A percentile compares a stretch with the other conserved stretches of the same genome.
These are phyloP conservation scores for Pisolithus orientalis DNA, from an alignment of 768 basidiomycete genomes.

Conservation along the genomic window DNA sequence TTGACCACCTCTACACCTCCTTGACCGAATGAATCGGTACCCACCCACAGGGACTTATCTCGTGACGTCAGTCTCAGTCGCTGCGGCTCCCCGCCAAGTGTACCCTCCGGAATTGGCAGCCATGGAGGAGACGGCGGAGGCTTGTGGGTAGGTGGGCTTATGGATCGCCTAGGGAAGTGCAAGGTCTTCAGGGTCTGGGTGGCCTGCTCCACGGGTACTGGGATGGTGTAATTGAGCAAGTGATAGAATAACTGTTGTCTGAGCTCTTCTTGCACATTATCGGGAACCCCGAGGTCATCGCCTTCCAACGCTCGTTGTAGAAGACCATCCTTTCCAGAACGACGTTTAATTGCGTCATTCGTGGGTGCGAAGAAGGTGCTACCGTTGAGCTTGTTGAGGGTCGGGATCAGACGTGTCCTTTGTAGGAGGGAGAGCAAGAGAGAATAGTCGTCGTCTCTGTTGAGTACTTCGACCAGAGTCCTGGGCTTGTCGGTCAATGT, in stretches of 20 bases:
- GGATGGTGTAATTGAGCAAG: conserved; percentile 75
- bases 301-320: conserved; percentile 27
- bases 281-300: conserved; percentile 37
- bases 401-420: conserved; percentile 82
- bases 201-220: conserved; percentile 34
- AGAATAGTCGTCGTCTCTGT: conserved; percentile 67
- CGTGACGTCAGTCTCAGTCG: conserved; percentile 58
- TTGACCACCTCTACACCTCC: conserved; percentile 67
- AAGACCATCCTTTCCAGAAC: conserved; percentile 26
- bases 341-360: conserved; percentile 75
- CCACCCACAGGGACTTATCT: conserved; percentile 49
- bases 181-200: conserved; percentile 49
- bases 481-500: conserved; percentile 28
- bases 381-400: conserved; percentile 77
- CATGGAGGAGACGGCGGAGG: conserved; percentile 79
- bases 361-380: conserved; percentile 93
- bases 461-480: conserved; percentile 78
- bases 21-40: conserved; percentile 74
- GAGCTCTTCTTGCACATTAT: conserved; percentile 79
- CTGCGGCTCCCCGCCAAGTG: conserved; percentile 78
- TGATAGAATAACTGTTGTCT: conserved; percentile 95
- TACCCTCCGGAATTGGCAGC: conserved; percentile 78
- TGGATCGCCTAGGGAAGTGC: conserved; percentile 56
- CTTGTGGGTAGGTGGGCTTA: conserved; percentile 56
- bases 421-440: conserved; percentile 75